Base-by-base conservation (phyloP, 148 eudicot genomes). In the Euryodendron excelsum region DNA sequence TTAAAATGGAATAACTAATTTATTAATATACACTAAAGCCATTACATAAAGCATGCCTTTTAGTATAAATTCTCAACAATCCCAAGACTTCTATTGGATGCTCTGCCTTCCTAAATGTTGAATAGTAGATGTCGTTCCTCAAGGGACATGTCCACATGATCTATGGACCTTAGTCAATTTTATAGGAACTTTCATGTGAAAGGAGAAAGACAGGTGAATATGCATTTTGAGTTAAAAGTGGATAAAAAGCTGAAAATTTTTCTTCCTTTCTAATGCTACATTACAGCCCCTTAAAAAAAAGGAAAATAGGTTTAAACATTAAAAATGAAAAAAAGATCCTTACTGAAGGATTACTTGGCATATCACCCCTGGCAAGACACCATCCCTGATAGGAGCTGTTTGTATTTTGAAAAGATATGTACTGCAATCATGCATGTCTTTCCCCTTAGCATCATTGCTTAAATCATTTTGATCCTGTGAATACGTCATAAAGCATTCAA, bases 361-460 rank as follows among this genome's bases (percentile, higher is more conserved):
- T 74, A 91, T 83, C 69, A 96, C 85, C 50, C 99, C 99, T 21
- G 98, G 99, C 80, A 96, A 94, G 41, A 93, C 93, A 81, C 99
- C 97, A 60, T 88, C 92, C 61, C 73, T 48, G 59, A 93, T 77
- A 30, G 98, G 94, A 72, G 99, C 93, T 63, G 99, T 93, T 82
- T 96, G 96, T 67, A 96, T 74, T 88, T 95, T 97, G 74, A 87
- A 80, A 14, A 84, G 84, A 74, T 77, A 77, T 69, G 78, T 61
- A 71, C 36, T 79, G 37, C 52, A 52, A 63, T 36, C 62, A 15
- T 37, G 44, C 7, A 59, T 37, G 2, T 48, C 77, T n/a, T 74
- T 76, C 45, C 82, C 73, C 69, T 84, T 61, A 30, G 56, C 80
- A 50, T 77, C 74, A 41, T 52, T 21, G 50, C 65, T 67, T 61